Percentiles rank a stretch among this genome's conserved stretches.
phyloP scores from a whole-genome alignment of 352 stramenopile species.

The Phytopythium sindhum region DNA sequence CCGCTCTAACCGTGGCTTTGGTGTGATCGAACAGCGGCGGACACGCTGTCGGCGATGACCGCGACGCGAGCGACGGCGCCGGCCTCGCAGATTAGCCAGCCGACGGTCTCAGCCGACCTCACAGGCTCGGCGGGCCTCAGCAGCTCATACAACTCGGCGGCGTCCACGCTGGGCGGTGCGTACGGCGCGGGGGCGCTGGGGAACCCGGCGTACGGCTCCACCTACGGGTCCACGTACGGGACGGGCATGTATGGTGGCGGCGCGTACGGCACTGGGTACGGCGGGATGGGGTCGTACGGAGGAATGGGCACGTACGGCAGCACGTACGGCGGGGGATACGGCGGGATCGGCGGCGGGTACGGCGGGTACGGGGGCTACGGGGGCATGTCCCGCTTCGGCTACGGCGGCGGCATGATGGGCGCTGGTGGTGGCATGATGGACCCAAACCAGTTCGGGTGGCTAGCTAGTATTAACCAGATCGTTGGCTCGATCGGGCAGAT shows the following conservation, averaged over 20 bases:
- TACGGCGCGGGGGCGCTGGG: slow-evolving; percentile 19
- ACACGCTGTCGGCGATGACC: slow-evolving; percentile 14
- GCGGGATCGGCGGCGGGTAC: slow-evolving; percentile 26
- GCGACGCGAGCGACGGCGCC: slow-evolving; percentile 13
- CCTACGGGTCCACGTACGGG: slow-evolving; percentile 14
- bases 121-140: slow-evolving; percentile 1
- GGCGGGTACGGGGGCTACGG: slow-evolving; percentile 14
- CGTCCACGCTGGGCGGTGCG: slow-evolving; percentile 10
- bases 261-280: slow-evolving; percentile 19
- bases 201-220: slow-evolving; percentile 20
- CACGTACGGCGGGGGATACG: background rate
- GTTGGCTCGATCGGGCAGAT: slow-evolving; percentile 71
- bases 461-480: slow-evolving; percentile 66
- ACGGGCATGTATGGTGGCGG: slow-evolving; percentile 1
- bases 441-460: slow-evolving; percentile 52
- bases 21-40: slow-evolving; percentile 9
- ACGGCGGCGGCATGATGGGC: slow-evolving; percentile 32
- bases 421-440: slow-evolving; percentile 38
- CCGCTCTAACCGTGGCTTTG: background rate
- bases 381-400: slow-evolving; percentile 28
- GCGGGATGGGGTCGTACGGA: slow-evolving; percentile 22
- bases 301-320: slow-evolving; percentile 23
- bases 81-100: background rate
- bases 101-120: slow-evolving; percentile 7
- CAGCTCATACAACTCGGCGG: slow-evolving; percentile 9